Evolutionary conservation across 1,284 basidiomycete species (phyloP).

Genomic region (Ganoderma sinense): DNA sequence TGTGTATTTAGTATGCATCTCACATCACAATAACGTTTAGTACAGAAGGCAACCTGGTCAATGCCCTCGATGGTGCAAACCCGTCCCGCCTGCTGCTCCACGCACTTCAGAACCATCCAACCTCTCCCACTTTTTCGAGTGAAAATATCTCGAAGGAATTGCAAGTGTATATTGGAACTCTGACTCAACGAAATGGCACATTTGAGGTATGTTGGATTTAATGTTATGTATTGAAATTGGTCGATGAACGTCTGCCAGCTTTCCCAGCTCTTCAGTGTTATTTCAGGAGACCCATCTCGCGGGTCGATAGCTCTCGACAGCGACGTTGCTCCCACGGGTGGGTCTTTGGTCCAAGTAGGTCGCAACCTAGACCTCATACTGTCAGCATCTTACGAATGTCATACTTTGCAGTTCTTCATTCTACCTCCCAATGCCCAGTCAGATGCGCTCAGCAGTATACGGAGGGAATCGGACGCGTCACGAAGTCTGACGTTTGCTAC

Average conservation of each 20-base stretch:
- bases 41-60: slow-evolving; percentile 83
- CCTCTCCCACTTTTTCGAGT: neutral
- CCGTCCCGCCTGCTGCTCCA: slow-evolving; percentile 75
- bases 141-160: slow-evolving; percentile 23
- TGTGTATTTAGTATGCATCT: neutral
- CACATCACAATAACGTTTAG: slow-evolving; percentile 43
- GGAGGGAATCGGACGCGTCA: neutral
- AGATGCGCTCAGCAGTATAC: slow-evolving; percentile 15
- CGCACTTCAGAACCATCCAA: slow-evolving; percentile 53
- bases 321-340: slow-evolving; percentile 61
- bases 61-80: slow-evolving; percentile 67
- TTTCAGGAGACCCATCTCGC: slow-evolving; percentile 81
- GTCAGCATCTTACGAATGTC: slow-evolving; percentile 20
- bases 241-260: slow-evolving; percentile 39
- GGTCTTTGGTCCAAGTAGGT: slow-evolving; percentile 69
- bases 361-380: slow-evolving; percentile 8
- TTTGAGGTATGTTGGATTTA: slow-evolving; percentile 35
- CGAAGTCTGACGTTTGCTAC: slow-evolving; percentile 27
- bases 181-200: slow-evolving; percentile 34
- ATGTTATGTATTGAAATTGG: accelerated
- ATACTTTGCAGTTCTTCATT: slow-evolving; percentile 17
- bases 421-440: slow-evolving; percentile 13
- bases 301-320: slow-evolving; percentile 79
- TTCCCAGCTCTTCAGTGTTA: slow-evolving; percentile 62
- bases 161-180: slow-evolving; percentile 56